Percentiles rank a stretch among this genome's conserved stretches.
These are phyloP conservation scores for Pseudohalonectria lignicola DNA, from an alignment of 2,329 filamentous ascomycete genomes.

Conservation along the genomic window DNA sequence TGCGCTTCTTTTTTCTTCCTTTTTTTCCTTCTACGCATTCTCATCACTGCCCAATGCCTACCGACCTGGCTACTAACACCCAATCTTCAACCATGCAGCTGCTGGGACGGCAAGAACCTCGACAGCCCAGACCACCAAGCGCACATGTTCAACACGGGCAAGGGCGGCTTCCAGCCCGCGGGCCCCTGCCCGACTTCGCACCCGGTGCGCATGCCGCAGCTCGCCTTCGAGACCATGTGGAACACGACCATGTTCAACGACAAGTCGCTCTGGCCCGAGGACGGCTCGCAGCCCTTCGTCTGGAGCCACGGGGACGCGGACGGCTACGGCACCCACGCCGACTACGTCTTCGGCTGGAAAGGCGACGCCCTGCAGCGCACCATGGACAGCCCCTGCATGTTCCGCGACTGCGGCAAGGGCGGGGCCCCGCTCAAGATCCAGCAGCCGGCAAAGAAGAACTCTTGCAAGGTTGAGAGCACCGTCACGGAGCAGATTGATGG, in stretches of 20 bases:
- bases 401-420: not conserved
- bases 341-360: constrained; percentile 2
- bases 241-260: constrained; percentile 22
- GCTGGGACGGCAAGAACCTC: constrained; percentile 50
- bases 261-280: constrained; percentile 4
- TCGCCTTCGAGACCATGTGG: constrained; percentile 33
- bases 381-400: constrained; percentile 1
- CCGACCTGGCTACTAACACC: constrained; percentile 10
- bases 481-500: constrained; percentile 1
- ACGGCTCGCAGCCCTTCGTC: constrained; percentile 6
- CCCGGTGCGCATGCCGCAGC: constrained; percentile 18
- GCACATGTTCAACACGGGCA: constrained; percentile 26
- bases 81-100: constrained; percentile 17
- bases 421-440: not conserved
- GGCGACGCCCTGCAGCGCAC: not conserved
- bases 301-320: constrained; percentile 2
- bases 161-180: constrained; percentile 13
- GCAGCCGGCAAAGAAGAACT: not conserved
- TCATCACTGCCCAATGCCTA: constrained; percentile 15
- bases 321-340: constrained; percentile 1
- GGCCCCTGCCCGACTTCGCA: constrained; percentile 15
- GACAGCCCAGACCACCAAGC: constrained; percentile 38
- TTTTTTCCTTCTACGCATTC: constrained; percentile 5
- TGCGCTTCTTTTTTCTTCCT: not conserved
- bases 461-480: not conserved